phyloP scores from a whole-genome alignment of 176 grass and related monocot species.

The Typha latifolia region DNA sequence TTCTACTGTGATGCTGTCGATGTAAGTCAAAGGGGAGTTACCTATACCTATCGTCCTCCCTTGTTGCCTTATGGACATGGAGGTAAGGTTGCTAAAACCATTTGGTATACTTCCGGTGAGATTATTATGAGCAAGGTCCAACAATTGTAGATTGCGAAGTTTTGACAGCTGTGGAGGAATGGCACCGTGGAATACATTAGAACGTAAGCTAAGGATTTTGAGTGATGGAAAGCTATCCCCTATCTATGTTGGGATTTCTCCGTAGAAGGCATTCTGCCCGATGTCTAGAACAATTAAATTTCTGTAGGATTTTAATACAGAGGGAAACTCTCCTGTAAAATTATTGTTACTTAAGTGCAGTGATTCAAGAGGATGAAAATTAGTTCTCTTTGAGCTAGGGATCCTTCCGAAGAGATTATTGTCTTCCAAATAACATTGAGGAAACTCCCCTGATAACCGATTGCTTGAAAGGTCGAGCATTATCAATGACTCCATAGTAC shows the following conservation, averaged over 20 bases:
- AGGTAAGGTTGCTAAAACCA: constrained; percentile 34
- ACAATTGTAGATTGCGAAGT: constrained; percentile 41
- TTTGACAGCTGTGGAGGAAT: constrained; percentile 29
- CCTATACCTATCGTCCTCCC: constrained; percentile 1
- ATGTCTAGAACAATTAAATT: constrained; percentile 37
- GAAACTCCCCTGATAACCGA: constrained; percentile 42
- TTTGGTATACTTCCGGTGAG: constrained; percentile 40
- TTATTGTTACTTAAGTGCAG: constrained; percentile 47
- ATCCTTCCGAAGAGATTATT: constrained; percentile 27
- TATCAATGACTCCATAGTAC: too few species aligned
- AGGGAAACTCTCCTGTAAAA: constrained; percentile 34
- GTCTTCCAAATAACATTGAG: constrained; percentile 38
- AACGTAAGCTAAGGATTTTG: constrained; percentile 44
- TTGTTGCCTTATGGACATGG: constrained; percentile 33
- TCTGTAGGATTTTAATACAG: constrained; percentile 12
- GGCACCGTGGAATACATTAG: constrained; percentile 39
- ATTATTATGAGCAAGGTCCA: constrained; percentile 48
- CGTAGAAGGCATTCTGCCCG: constrained; percentile 37
- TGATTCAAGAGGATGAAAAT: constrained; percentile 30
- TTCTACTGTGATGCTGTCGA: constrained; percentile 39
- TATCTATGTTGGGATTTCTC: constrained; percentile 52
- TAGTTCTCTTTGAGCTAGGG: constrained; percentile 1
- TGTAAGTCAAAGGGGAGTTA: constrained; percentile 27
- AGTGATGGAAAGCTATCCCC: constrained; percentile 14
- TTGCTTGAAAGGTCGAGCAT: too few species aligned